phyloP scores from a whole-genome alignment of 495 filamentous ascomycete genomes.

The Penicillium ochrochloron region DNA sequence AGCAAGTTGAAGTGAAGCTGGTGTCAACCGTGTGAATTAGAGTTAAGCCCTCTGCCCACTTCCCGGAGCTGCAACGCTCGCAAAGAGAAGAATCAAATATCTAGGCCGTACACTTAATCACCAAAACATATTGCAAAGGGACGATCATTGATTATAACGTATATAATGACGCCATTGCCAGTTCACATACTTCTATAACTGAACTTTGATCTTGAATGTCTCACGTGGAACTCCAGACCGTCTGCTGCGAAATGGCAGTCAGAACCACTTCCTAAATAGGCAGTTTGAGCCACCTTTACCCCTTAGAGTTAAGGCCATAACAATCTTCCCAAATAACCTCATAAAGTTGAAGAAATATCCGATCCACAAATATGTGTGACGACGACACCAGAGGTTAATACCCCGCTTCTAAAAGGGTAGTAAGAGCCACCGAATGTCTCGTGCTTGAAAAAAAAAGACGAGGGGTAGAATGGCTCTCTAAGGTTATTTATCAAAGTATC shows the following conservation, averaged over 20 bases:
- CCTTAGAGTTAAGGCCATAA: background rate
- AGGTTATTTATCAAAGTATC: background rate
- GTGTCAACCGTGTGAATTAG: no score
- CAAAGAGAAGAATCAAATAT: no score
- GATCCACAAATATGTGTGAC: background rate
- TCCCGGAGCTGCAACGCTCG: no score
- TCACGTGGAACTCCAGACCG: background rate
- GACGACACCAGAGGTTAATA: background rate
- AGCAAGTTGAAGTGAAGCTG: no score
- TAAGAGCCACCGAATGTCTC: slow-evolving; percentile 5
- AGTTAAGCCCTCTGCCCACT: no score
- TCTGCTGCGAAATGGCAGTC: background rate
- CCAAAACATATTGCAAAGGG: no score
- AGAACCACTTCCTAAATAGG: slow-evolving; percentile 8
- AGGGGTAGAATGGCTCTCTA: background rate
- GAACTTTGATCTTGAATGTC: background rate
- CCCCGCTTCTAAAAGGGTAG: slow-evolving; percentile 4
- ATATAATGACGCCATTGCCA: background rate
- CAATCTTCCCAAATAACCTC: background rate
- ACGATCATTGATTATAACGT: no score
- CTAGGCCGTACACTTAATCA: no score
- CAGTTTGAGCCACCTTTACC: slow-evolving; percentile 10
- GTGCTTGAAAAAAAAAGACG: background rate
- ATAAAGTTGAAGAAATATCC: background rate
- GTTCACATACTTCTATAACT: background rate